Conservation (phyloP, 441 rosid species). For the Adansonia grandidieri region DNA sequence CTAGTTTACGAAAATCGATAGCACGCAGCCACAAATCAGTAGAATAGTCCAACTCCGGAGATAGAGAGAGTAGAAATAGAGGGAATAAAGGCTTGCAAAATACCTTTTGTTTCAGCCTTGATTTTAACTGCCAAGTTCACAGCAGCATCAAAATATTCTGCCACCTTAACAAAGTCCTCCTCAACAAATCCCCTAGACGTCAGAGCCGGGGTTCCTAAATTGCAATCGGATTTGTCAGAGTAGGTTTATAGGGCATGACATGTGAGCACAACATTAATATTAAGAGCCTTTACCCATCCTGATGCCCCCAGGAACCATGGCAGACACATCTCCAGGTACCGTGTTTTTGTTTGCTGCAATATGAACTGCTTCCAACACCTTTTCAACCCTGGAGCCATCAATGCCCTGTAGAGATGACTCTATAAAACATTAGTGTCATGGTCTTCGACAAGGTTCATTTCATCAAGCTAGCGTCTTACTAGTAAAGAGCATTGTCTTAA, state of each 20-base stretch:
- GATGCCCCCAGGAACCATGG: slow-evolving; percentile 99
- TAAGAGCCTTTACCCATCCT: slow-evolving; percentile 74
- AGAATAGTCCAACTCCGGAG: not conserved
- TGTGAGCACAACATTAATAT: not conserved
- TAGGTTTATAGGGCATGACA: not conserved
- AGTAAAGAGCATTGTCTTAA: not conserved
- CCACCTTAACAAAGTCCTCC: slow-evolving; percentile 90
- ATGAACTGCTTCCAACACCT: slow-evolving; percentile 93
- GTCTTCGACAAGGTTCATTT: not conserved
- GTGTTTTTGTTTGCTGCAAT: slow-evolving; percentile 98
- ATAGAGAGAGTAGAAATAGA: not conserved
- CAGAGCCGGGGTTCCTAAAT: slow-evolving; percentile 88
- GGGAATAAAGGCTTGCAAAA: slow-evolving; percentile 17
- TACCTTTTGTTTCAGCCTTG: slow-evolving; percentile 83
- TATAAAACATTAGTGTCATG: slow-evolving; percentile 14
- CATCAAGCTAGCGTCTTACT: slow-evolving; percentile 3
- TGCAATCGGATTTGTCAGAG: slow-evolving; percentile 23
- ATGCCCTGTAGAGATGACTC: slow-evolving; percentile 58
- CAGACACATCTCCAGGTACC: slow-evolving; percentile 98
- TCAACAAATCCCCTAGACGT: slow-evolving; percentile 90
- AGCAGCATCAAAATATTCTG: slow-evolving; percentile 80
- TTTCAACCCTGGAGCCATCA: slow-evolving; percentile 98
- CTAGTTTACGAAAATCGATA: slow-evolving; percentile 41
- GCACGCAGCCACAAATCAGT: slow-evolving; percentile 18
- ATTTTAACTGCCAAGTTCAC: slow-evolving; percentile 70